Conservation (phyloP, 441 rosid genomes). For the Gossypium laxum region DNA sequence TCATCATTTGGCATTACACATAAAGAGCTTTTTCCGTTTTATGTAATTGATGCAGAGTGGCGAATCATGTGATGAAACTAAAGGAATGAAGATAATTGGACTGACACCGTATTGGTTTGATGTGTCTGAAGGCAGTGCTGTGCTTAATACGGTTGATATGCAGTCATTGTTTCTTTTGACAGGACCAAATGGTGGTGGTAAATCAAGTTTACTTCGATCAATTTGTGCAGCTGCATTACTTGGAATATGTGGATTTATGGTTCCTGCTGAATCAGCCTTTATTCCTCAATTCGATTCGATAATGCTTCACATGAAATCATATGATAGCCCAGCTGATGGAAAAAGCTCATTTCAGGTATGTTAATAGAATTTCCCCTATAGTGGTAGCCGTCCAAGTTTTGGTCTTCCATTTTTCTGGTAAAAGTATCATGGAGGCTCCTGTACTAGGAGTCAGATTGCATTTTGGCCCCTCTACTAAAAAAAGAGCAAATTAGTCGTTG, state of each 20-base stretch:
- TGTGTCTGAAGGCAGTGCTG: conserved; percentile 73
- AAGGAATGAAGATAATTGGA: conserved; percentile 58
- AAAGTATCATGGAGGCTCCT: neutral
- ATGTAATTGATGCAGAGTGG: conserved; percentile 31
- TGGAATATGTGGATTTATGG: conserved; percentile 89
- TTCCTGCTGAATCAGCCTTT: conserved; percentile 79
- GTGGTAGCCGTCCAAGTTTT: neutral
- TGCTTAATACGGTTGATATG: conserved; percentile 74
- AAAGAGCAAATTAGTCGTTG: neutral
- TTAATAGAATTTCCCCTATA: neutral
- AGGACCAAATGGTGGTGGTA: conserved; percentile 98
- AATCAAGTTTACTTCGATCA: conserved; percentile 93
- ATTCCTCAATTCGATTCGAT: conserved; percentile 84
- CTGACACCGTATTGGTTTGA: conserved; percentile 94
- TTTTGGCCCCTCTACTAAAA: neutral
- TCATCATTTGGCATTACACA: neutral
- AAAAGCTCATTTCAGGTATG: conserved; percentile 95
- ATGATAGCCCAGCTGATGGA: conserved; percentile 93
- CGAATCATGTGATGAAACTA: conserved; percentile 22
- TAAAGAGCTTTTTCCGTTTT: conserved; percentile 1
- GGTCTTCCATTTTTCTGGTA: neutral
- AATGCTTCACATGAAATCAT: conserved; percentile 98
- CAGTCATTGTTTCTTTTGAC: conserved; percentile 73
- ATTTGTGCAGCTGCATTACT: conserved; percentile 86
- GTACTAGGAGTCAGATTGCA: neutral